These are phyloP conservation scores for Alternaria sp. DNA, from an alignment of 2,329 filamentous ascomycete genomes.

Conservation along the genomic window DNA sequence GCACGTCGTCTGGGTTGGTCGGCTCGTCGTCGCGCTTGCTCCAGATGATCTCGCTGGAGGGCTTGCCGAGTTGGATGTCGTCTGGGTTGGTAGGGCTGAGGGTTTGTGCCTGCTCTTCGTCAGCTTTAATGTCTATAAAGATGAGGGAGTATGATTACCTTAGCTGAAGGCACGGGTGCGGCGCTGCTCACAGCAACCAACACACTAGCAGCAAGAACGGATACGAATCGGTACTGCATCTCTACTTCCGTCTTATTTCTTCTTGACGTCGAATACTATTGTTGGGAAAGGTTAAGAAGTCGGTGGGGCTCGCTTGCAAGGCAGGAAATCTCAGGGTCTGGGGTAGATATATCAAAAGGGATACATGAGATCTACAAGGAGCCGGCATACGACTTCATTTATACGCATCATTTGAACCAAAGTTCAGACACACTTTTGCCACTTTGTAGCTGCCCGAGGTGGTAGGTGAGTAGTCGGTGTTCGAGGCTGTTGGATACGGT, in stretches of 20 bases:
- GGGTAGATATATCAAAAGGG: not conserved
- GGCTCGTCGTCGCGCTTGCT: conserved; percentile 8
- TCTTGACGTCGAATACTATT: not conserved
- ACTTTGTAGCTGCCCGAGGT: not conserved
- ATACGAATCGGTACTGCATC: conserved; percentile 40
- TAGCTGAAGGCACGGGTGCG: conserved; percentile 29
- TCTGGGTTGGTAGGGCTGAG: conserved; percentile 6
- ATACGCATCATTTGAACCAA: conserved; percentile 10
- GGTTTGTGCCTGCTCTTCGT: conserved; percentile 5
- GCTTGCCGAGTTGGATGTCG: conserved; percentile 23
- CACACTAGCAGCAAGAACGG: conserved; percentile 31
- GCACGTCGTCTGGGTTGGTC: conserved; percentile 13
- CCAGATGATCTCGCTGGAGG: conserved; percentile 24
- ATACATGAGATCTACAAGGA: conserved; percentile 3
- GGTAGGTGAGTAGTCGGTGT: conserved; percentile 4
- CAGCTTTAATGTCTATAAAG: not conserved
- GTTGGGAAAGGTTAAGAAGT: not conserved
- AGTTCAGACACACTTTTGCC: conserved; percentile 9
- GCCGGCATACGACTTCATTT: conserved; percentile 13
- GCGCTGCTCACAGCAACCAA: conserved; percentile 28
- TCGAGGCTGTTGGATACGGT: conserved; percentile 22
- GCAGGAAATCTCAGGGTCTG: not conserved
- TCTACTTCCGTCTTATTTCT: not conserved
- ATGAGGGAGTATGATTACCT: conserved; percentile 13
- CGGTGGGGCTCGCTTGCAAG: conserved; percentile 1